These are phyloP conservation scores for Misopates orontium DNA, from an alignment of 257 asterid species.

Conservation along the genomic window DNA sequence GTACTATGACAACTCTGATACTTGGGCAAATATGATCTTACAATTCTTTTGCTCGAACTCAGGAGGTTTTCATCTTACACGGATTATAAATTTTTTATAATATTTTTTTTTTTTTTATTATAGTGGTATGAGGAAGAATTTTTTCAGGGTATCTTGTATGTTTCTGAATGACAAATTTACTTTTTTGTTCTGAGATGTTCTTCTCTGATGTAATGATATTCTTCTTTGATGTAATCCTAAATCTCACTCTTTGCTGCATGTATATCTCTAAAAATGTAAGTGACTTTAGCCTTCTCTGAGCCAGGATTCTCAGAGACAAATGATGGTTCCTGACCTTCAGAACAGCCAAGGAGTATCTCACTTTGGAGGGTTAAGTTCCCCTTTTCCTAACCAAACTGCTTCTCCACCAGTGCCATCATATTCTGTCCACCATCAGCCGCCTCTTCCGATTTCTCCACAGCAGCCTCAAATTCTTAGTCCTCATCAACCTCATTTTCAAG, in stretches of 20 bases:
- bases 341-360: constrained; percentile 48
- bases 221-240: not conserved
- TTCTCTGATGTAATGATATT: not conserved
- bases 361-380: constrained; percentile 43
- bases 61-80: too few species aligned
- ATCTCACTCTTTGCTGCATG: constrained; percentile 12
- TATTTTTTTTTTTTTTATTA: too few species aligned
- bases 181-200: not conserved
- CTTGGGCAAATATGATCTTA: too few species aligned
- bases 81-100: too few species aligned
- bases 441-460: constrained; percentile 49
- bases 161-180: not conserved
- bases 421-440: constrained; percentile 49
- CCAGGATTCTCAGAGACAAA: constrained; percentile 73
- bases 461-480: constrained; percentile 46
- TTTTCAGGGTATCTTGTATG: not conserved
- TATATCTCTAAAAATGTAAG: constrained; percentile 1
- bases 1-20: too few species aligned
- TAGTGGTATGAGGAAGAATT: too few species aligned
- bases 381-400: constrained; percentile 40
- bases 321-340: constrained; percentile 63
- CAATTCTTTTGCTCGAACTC: too few species aligned
- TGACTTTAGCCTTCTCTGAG: constrained; percentile 50
- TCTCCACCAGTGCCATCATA: constrained; percentile 46
- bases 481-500: constrained; percentile 61